These are phyloP conservation scores for Yamagishiella unicocca DNA, from an alignment of 139 green algal species.

Conservation along the genomic window DNA sequence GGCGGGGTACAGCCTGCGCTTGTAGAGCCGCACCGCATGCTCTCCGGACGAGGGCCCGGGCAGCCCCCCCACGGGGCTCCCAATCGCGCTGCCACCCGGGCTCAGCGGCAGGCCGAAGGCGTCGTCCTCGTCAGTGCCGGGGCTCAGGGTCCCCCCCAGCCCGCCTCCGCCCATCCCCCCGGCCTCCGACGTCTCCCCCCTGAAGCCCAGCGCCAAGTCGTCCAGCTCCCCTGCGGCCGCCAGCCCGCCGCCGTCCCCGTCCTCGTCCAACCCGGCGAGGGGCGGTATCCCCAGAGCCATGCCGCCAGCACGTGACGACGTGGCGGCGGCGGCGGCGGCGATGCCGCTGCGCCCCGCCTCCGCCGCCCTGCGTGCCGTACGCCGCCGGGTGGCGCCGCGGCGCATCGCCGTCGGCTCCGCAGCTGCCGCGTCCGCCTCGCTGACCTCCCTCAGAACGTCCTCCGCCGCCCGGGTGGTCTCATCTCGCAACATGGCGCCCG, in stretches of 20 bases:
- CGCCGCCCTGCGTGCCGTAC: too few species aligned
- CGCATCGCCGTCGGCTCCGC: background rate
- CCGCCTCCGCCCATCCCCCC: background rate
- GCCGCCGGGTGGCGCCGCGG: too few species aligned
- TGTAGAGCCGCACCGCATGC: conserved; percentile 5
- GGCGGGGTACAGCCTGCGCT: conserved; percentile 79
- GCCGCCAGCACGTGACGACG: too few species aligned
- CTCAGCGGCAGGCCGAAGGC: background rate
- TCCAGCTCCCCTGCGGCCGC: background rate
- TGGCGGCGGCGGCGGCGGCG: background rate
- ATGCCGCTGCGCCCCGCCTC: background rate
- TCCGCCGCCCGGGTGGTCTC: conserved; percentile 12
- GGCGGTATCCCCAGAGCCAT: too few species aligned
- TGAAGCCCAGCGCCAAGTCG: background rate
- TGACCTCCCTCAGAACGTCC: conserved; percentile 18
- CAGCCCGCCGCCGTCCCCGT: background rate
- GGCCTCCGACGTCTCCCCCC: background rate
- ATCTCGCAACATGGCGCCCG: background rate
- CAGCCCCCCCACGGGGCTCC: background rate
- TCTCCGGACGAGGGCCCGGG: background rate
- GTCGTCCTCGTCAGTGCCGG: background rate
- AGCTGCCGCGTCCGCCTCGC: background rate
- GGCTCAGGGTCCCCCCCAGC: too few species aligned
- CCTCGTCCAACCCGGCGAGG: background rate
- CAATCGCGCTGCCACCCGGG: background rate